Base-by-base conservation (phyloP, 495 filamentous ascomycete genomes). In the Talaromyces thailandensis region DNA sequence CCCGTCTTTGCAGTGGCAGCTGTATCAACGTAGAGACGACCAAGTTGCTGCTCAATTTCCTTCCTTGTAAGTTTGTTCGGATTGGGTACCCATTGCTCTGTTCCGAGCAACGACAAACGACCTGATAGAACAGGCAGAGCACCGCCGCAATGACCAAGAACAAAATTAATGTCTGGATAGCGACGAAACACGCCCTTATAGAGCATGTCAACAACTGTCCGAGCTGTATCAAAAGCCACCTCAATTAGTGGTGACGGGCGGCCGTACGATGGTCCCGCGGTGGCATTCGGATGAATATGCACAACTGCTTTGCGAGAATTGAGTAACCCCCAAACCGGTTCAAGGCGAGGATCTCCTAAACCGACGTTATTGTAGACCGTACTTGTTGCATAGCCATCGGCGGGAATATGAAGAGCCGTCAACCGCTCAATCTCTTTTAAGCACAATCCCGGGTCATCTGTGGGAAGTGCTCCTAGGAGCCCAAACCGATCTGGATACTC, bases 111-210 rank as follows among this genome's bases (percentile, higher is more conserved):
- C n/a, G 24, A 21, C 25, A 62, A n/a, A 0, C 60, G 48, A 31
- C 60, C 60, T 55, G 21, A 62, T 11, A 58, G 31, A 28, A 35
- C 60, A 31, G 60, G 60, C 9, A 62, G 16, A 7, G 60, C 48
- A n/a, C 25, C 60, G 12, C 60, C 60, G 26, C 60, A 55, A 35
- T 62, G 60, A 16, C 43, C 60, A 4, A 62, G 12, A 5, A 52
- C 60, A 16, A 55, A 62, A n/a, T 55, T 51, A 16, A 62, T 62
- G 5, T 58, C 18, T 14, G 56, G 56, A 35, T 32, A 58, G 6
- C 23, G 18, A 12, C 25, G 14, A 18, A 58, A 58, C 4, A 58
- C 56, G 1, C 56, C 26, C 4, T 40, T 31, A 18, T 58, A 58
- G 29, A 58, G 56, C 56, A 58, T 58, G 14, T 58, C 29, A 12